Base-by-base conservation (phyloP, 2,329 filamentous ascomycete species). In the Xylaria sp. region DNA sequence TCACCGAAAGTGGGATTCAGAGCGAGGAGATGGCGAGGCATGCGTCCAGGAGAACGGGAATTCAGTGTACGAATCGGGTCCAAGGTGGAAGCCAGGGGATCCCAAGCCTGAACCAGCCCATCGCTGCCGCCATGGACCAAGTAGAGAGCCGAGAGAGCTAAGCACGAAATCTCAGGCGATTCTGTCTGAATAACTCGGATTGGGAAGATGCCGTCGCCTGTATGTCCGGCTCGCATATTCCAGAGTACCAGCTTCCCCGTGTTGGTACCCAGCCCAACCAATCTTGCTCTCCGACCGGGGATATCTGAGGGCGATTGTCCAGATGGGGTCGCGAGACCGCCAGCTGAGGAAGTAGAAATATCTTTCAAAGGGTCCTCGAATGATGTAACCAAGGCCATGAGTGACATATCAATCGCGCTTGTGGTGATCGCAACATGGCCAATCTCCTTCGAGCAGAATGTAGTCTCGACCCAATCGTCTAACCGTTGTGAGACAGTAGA, bases 101-200 rank as follows among this genome's bases (percentile, higher is more conserved):
- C 96, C 96, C 96, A 99, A 6, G 94, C 93, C 80, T 98, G 96
- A 4, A 97, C 95, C 2, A 98, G 87, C 0, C 96, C 95, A 81
- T 99, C 96, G 74, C 92, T 97, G 32, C 96, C 96, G 59, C 96
- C 96, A 78, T 97, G 93, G 7, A 98, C 92, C 18, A 99, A 82
- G 77, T 97, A 97, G 18, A 99, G 84, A 1, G 94, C 92, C 1
- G 94, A 94, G 56, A 97, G 80, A 6, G 92, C 96, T 18, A 99
- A 81, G 70, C 90, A 93, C 0, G 94, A 93, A 20, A 98, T 90
- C 77, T 94, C 88, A 0, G 95, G 94, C 0, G 95, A 98, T 55
- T 97, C 94, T 0, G 96, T 98, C 75, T 94, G 90, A 55, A 98
- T 94, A 60, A 92, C 85, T 34, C 94, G 90, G n/a, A 97, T 77